Conservation (phyloP, 2,329 filamentous ascomycete species). For the Elsinoe arachidis region DNA sequence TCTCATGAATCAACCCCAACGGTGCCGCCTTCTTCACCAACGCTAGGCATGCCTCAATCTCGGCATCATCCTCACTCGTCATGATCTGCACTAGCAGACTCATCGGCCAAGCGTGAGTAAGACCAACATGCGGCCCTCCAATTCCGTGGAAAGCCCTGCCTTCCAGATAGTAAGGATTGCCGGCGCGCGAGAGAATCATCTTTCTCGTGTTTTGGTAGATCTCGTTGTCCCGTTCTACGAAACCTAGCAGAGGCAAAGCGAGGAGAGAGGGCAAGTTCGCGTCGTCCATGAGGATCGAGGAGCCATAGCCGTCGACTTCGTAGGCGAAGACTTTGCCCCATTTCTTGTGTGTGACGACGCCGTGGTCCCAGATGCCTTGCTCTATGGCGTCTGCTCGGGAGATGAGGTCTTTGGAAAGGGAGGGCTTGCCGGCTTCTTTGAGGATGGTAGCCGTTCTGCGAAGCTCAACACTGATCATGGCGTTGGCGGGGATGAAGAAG, state of each 20-base stretch:
- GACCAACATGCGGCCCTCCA: slow-evolving; percentile 73
- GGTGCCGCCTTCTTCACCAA: slow-evolving; percentile 66
- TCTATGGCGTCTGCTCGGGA: slow-evolving; percentile 57
- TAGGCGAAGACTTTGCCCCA: slow-evolving; percentile 77
- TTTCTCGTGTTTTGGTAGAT: slow-evolving; percentile 83
- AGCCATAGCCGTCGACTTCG: slow-evolving; percentile 81
- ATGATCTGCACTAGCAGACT: slow-evolving; percentile 83
- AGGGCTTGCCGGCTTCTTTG: slow-evolving; percentile 47
- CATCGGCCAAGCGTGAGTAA: slow-evolving; percentile 96
- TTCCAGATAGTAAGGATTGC: slow-evolving; percentile 82
- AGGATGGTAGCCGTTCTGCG: slow-evolving; percentile 64
- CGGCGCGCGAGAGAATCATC: slow-evolving; percentile 64
- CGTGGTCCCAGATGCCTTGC: slow-evolving; percentile 75
- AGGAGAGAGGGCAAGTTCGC: slow-evolving; percentile 78
- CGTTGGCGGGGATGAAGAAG: slow-evolving; percentile 91
- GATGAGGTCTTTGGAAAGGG: slow-evolving; percentile 41
- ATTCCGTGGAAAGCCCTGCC: slow-evolving; percentile 77
- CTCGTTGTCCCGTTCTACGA: slow-evolving; percentile 54
- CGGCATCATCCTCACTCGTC: slow-evolving; percentile 72
- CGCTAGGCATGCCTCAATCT: slow-evolving; percentile 66
- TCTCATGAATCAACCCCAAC: slow-evolving; percentile 84
- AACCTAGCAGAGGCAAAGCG: slow-evolving; percentile 70
- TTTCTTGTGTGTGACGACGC: slow-evolving; percentile 64
- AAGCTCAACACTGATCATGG: slow-evolving; percentile 89
- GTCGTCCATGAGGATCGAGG: slow-evolving; percentile 77